Percentiles rank a stretch among this genome's conserved stretches.
Conservation (phyloP, 2,329 filamentous ascomycete genomes). For the Nannizziopsis barbatae region DNA sequence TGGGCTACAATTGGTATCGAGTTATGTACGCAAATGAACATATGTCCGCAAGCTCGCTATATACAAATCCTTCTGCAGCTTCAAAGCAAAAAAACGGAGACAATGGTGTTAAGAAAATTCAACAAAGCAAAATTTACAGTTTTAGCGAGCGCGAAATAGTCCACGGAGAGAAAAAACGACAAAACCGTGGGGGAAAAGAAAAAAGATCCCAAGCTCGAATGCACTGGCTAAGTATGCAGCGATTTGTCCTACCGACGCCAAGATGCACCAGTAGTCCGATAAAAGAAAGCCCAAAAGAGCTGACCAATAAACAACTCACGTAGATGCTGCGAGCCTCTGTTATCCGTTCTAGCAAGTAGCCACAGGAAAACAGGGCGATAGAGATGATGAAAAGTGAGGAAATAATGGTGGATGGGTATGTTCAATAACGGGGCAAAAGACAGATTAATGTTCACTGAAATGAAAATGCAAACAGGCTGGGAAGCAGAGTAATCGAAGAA, state of each 20-base stretch:
- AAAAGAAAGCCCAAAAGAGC: constrained; percentile 1
- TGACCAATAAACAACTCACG: background rate
- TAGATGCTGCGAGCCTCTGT: background rate
- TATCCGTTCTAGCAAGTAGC: background rate
- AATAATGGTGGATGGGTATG: background rate
- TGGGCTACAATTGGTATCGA: too few species aligned
- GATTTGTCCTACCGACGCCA: background rate
- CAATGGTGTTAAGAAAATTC: too few species aligned
- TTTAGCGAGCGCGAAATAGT: background rate
- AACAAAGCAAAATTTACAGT: background rate
- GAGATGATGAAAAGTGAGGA: too few species aligned
- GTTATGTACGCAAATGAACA: background rate
- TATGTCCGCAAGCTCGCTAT: too few species aligned
- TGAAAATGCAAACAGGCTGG: background rate
- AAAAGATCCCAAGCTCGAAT: background rate
- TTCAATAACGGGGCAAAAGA: background rate
- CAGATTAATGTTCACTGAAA: background rate
- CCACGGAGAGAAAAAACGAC: too few species aligned
- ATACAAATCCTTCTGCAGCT: too few species aligned
- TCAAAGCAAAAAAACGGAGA: background rate
- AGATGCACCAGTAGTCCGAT: constrained; percentile 1
- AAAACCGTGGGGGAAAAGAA: background rate
- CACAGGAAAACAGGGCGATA: too few species aligned
- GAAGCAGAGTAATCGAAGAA: background rate
- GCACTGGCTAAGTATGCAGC: background rate